Conservation (phyloP, 2,329 filamentous ascomycete species). For the Hypomyces perniciosus region DNA sequence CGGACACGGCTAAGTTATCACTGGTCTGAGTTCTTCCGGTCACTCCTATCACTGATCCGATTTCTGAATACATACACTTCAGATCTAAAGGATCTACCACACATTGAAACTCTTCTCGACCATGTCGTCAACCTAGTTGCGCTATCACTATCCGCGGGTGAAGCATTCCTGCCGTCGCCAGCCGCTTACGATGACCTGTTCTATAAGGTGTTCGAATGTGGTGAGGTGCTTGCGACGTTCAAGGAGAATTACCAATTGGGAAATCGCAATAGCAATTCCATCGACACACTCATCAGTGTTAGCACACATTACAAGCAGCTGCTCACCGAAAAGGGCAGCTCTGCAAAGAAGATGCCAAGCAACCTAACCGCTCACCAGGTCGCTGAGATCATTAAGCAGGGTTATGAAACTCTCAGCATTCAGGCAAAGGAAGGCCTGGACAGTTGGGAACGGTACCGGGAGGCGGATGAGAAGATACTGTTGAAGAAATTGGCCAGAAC, state of each 20-base stretch:
- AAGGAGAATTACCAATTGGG: constrained; percentile 65
- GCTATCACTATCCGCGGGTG: constrained; percentile 76
- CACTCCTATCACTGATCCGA: constrained; percentile 77
- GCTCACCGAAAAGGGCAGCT: constrained; percentile 51
- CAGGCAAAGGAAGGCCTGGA: constrained; percentile 82
- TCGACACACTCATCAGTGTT: constrained; percentile 77
- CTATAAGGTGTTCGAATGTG: constrained; percentile 94
- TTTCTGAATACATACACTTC: constrained; percentile 83
- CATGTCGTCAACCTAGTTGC: constrained; percentile 77
- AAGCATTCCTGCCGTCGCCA: constrained; percentile 83
- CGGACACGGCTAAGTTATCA: constrained; percentile 81
- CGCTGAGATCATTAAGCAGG: constrained; percentile 86
- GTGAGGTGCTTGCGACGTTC: constrained; percentile 76
- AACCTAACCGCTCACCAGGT: constrained; percentile 79
- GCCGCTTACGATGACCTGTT: constrained; percentile 93
- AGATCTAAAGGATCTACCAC: constrained; percentile 64
- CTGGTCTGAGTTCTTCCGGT: constrained; percentile 93
- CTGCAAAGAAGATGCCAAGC: constrained; percentile 44
- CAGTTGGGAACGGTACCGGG: constrained; percentile 78
- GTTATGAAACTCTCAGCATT: constrained; percentile 91
- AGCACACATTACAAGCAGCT: constrained; percentile 82
- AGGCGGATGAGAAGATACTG: constrained; percentile 76
- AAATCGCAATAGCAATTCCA: constrained; percentile 59
- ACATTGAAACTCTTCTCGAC: constrained; percentile 69
- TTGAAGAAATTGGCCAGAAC: constrained; percentile 82